Evolutionary conservation across 2,329 filamentous ascomycete genomes (phyloP).

Genomic region (Sporothrix globosa): DNA sequence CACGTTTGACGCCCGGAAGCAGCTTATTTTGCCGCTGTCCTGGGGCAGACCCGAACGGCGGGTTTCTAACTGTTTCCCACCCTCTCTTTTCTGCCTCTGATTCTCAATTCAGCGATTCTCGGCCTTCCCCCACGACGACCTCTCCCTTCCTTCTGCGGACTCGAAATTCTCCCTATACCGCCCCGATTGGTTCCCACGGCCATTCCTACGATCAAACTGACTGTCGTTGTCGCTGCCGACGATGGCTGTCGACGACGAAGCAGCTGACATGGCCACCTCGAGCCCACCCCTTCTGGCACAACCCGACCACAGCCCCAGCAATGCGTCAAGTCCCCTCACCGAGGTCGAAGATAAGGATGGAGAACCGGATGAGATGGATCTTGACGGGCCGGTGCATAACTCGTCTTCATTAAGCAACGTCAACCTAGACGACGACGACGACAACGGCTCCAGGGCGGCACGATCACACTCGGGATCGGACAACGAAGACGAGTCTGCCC

Average conservation of each 20-base stretch:
- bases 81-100: conserved; percentile 7
- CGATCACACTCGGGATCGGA: conserved; percentile 33
- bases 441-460: conserved; percentile 35
- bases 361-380: conserved; percentile 66
- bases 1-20: conserved; percentile 13
- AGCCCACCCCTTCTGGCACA: conserved; percentile 54
- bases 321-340: conserved; percentile 86
- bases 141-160: background rate
- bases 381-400: conserved; percentile 45
- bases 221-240: background rate
- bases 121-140: background rate
- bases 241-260: conserved; percentile 58
- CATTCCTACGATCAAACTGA: background rate
- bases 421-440: conserved; percentile 37
- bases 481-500: conserved; percentile 48
- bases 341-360: conserved; percentile 82
- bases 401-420: conserved; percentile 36
- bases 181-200: background rate
- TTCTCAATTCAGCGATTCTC: conserved; percentile 6
- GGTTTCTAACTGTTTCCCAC: background rate
- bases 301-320: conserved; percentile 64
- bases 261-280: conserved; percentile 54
- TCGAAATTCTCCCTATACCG: background rate
- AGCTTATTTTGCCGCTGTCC: conserved; percentile 24
- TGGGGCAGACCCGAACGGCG: conserved; percentile 1